A percentile compares a stretch with the other conserved stretches of the same genome.
phyloP scores from a whole-genome alignment of 176 grass and related monocot genomes.

The Triticum timopheevii region DNA sequence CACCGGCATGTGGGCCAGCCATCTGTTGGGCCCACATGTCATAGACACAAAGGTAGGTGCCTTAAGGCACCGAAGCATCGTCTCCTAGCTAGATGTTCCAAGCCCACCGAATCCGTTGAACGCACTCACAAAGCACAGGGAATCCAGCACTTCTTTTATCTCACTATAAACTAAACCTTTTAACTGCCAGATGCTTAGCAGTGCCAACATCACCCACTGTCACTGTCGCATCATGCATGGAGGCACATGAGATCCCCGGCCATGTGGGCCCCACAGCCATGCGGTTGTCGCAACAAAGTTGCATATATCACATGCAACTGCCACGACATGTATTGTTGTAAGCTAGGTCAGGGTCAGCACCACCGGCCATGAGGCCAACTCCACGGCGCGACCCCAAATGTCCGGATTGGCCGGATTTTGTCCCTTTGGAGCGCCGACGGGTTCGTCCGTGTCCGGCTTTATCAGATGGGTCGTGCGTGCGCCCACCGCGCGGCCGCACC shows the following conservation, averaged over 20 bases:
- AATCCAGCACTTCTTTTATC: neutral
- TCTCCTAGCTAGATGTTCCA: neutral
- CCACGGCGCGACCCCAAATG: too few species aligned
- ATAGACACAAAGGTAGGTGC: too few species aligned
- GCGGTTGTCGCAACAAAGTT: neutral
- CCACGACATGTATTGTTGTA: neutral
- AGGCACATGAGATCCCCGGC: neutral
- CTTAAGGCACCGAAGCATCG: too few species aligned
- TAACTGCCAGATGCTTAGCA: conserved; percentile 11
- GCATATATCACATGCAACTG: neutral
- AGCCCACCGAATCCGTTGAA: neutral
- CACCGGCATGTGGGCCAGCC: too few species aligned
- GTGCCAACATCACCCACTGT: neutral
- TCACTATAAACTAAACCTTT: neutral
- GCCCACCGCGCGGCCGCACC: too few species aligned
- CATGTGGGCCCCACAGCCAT: neutral
- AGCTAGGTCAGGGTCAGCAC: neutral
- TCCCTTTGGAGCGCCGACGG: too few species aligned
- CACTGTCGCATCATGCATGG: neutral
- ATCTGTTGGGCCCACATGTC: too few species aligned
- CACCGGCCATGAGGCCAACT: neutral
- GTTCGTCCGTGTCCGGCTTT: too few species aligned
- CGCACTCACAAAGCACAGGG: conserved; percentile 11
- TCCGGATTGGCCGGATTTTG: too few species aligned
- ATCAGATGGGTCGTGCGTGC: too few species aligned